Conservation (phyloP, 768 basidiomycete genomes). For the Amanita jacksonii region DNA sequence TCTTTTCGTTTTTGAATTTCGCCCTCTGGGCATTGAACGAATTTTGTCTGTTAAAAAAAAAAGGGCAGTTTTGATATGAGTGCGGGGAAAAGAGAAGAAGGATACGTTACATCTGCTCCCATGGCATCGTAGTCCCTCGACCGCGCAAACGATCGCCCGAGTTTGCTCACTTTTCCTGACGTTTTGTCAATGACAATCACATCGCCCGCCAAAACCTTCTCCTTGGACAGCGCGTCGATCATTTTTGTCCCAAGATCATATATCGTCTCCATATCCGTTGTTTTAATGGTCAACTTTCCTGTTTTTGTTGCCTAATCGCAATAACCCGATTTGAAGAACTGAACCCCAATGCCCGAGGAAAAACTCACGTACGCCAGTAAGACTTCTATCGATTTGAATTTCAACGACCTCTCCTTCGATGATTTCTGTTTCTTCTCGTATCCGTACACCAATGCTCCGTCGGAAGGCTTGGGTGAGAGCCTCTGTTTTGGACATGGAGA, state of each 20-base stretch:
- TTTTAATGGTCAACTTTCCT: slow-evolving; percentile 94
- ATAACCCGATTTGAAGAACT: neutral
- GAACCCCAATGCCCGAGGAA: neutral
- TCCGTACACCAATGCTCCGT: slow-evolving; percentile 92
- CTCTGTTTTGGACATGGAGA: slow-evolving; percentile 93
- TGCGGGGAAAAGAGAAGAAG: neutral
- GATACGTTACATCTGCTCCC: slow-evolving; percentile 84
- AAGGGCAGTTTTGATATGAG: slow-evolving; percentile 1
- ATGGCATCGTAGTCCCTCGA: slow-evolving; percentile 98
- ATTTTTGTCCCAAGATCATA: slow-evolving; percentile 99
- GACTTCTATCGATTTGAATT: slow-evolving; percentile 94
- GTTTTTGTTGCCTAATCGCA: slow-evolving; percentile 83
- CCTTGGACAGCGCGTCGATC: slow-evolving; percentile 96
- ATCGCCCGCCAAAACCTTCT: slow-evolving; percentile 93
- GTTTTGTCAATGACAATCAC: slow-evolving; percentile 97
- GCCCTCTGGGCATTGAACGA: slow-evolving; percentile 96
- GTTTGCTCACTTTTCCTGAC: slow-evolving; percentile 91
- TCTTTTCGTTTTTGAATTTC: slow-evolving; percentile 98
- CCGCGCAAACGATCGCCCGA: slow-evolving; percentile 93
- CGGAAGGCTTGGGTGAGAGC: slow-evolving; percentile 95
- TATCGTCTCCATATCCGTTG: slow-evolving; percentile 94
- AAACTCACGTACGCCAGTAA: slow-evolving; percentile 69
- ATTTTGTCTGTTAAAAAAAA: slow-evolving; percentile 64
- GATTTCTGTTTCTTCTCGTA: slow-evolving; percentile 95
- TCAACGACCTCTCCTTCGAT: slow-evolving; percentile 98